Base-by-base conservation (phyloP, 2,329 filamentous ascomycete species). In the Trichoderma aggressivum region DNA sequence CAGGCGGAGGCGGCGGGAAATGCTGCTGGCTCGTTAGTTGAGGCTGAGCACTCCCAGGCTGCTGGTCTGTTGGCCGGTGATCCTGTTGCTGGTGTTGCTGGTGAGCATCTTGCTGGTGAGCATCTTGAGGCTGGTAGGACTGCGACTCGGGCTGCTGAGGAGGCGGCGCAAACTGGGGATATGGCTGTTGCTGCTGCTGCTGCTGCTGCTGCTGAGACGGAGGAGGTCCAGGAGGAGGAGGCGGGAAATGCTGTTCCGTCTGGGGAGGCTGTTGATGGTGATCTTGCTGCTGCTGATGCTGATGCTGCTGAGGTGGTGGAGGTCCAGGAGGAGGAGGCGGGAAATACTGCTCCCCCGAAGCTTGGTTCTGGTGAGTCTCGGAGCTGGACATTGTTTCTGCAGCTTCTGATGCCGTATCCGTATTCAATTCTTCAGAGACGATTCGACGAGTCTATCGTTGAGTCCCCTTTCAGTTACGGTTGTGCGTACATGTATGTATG, bases 311-410 rank as follows among this genome's bases (percentile, higher is more conserved):
- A 60, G 36, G 1, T 32, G 47, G 47, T 2, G 67, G 67, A 39
- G 67, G 59, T 1, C 67, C 67, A 30, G 67, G 67, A 39, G 67
- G 67, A 7, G 67, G 67, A 30, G 67, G 67, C 7, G 67, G 67
- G 47, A 70, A 70, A 63, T 70, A 70, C 6, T 63, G 67, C 58
- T 32, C 67, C 24, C 32, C 60, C 16, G 47, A 59, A 43, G 56
- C 66, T 47, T 47, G 67, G 3, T 30, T 70, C 32, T 63, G 47
- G 32, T 63, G 67, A 18, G 63, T 32, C 32, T 70, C 59, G 6
- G 59, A 58, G 21, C n/a, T 56, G 10, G 67, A 70, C 67, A 70
- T 70, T 16, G 11, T 43, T 26, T 21, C 18, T 47, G 7, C 7
- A 28, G 21, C 26, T 47, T 5, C 8, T 6, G 53, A 10, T 2